Conservation (phyloP, 805 yeast genomes). For the Ogataea nakhonphanomensis region DNA sequence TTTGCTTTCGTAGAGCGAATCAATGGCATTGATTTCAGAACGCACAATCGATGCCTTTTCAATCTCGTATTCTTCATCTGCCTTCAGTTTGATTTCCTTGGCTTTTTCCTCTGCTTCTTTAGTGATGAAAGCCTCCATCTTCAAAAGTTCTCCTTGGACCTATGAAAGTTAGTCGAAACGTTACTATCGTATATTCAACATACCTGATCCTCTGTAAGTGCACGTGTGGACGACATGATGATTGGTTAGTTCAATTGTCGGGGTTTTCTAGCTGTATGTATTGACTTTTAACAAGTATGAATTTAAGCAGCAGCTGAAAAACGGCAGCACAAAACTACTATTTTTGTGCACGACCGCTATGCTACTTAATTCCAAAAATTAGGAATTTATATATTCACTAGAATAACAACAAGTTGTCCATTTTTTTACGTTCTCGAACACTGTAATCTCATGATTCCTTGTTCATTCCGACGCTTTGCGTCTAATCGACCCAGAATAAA, state of each 20-base stretch:
- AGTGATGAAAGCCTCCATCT: constrained; percentile 98
- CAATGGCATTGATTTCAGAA: constrained; percentile 86
- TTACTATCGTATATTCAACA: constrained; percentile 20
- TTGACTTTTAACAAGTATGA: constrained; percentile 10
- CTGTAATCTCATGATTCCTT: neutral
- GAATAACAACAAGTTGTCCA: neutral
- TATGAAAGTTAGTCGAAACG: constrained; percentile 27
- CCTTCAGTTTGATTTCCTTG: constrained; percentile 89
- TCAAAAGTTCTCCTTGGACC: constrained; percentile 93
- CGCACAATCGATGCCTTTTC: constrained; percentile 95
- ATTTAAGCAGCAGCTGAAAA: constrained; percentile 10
- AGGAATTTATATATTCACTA: neutral
- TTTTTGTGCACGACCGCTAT: constrained; percentile 5
- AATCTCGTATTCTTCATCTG: constrained; percentile 97
- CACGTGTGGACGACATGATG: constrained; percentile 33
- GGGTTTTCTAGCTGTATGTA: constrained; percentile 1
- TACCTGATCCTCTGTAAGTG: constrained; percentile 48
- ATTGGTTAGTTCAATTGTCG: constrained; percentile 3
- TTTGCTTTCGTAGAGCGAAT: constrained; percentile 71
- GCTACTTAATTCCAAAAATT: constrained; percentile 1
- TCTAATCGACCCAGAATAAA: constrained; percentile 51
- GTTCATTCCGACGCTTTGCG: neutral
- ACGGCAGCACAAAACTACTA: constrained; percentile 8
- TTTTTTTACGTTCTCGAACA: neutral
- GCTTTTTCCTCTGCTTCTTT: constrained; percentile 99